Percentiles rank a stretch among this genome's conserved stretches.
Evolutionary conservation across 2,329 filamentous ascomycete genomes (phyloP).

Genomic region (Talaromyces atroroseus): DNA sequence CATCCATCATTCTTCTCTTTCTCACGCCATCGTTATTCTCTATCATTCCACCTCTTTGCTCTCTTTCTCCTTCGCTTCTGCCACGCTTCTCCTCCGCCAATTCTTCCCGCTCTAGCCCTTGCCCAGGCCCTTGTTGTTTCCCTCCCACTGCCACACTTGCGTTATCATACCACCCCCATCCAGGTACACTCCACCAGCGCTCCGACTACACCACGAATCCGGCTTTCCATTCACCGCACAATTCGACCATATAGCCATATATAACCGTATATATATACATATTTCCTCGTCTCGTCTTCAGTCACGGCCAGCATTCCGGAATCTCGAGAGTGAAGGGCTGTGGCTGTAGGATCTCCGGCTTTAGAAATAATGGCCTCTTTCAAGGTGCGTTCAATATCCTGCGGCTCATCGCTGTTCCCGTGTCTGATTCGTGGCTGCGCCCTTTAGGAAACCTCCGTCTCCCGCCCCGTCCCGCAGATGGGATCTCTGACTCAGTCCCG

Average conservation of each 20-base stretch:
- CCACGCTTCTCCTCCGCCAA: conserved; percentile 13
- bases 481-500: conserved; percentile 56
- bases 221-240: neutral
- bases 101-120: conserved; percentile 6
- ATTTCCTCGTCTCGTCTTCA: conserved; percentile 5
- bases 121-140: neutral
- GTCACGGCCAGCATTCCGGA: conserved; percentile 9
- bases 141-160: neutral
- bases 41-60: neutral
- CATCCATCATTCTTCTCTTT: conserved; percentile 17
- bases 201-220: neutral
- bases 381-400: conserved; percentile 29
- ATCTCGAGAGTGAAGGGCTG: conserved; percentile 8
- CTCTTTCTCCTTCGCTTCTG: conserved; percentile 12
- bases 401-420: neutral
- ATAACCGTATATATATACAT: neutral
- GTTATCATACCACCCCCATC: neutral
- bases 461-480: conserved; percentile 62
- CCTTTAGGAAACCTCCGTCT: conserved; percentile 45
- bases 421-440: neutral
- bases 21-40: conserved; percentile 12
- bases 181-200: neutral
- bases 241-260: neutral
- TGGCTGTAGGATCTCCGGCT: conserved; percentile 24
- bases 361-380: conserved; percentile 34